Conservation (phyloP, 352 stramenopile genomes). For the Plasmopara viticola region DNA sequence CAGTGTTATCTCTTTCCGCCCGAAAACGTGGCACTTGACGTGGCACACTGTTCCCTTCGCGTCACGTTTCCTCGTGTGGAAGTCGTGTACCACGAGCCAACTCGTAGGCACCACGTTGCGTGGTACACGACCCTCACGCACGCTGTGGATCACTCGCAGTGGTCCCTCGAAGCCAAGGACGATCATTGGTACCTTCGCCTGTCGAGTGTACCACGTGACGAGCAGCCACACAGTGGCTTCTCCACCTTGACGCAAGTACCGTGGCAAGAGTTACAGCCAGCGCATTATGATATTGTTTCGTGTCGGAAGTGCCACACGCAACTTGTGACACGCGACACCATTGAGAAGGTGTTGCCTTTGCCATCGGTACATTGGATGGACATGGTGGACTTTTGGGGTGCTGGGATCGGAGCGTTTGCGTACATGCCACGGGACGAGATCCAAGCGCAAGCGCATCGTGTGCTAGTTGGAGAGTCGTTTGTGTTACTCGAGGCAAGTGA, state of each 20-base stretch:
- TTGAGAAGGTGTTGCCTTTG: constrained; percentile 64
- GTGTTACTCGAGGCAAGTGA: constrained; percentile 55
- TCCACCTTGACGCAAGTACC: constrained; percentile 54
- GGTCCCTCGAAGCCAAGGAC: constrained; percentile 27
- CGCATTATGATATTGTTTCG: constrained; percentile 35
- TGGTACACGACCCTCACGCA: constrained; percentile 56
- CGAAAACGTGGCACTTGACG: constrained; percentile 9
- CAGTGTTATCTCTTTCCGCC: constrained; percentile 52
- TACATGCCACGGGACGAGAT: constrained; percentile 72
- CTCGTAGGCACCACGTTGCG: constrained; percentile 6
- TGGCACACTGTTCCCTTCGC: constrained; percentile 22
- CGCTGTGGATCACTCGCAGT: constrained; percentile 39
- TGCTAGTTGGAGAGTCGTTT: constrained; percentile 62
- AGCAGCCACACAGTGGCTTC: constrained; percentile 42
- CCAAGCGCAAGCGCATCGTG: constrained; percentile 33
- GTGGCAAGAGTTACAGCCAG: constrained; percentile 30
- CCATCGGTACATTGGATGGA: constrained; percentile 82
- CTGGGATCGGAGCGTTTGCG: constrained; percentile 70
- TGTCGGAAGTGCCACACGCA: constrained; percentile 39
- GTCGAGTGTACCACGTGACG: constrained; percentile 41
- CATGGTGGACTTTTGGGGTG: constrained; percentile 85
- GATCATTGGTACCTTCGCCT: constrained; percentile 69
- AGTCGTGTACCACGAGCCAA: constrained; percentile 13
- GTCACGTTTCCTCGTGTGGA: constrained; percentile 37
- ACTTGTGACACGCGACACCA: constrained; percentile 5